Conservation (phyloP, 805 yeast genomes). For the Wickerhamiella parazyma region DNA sequence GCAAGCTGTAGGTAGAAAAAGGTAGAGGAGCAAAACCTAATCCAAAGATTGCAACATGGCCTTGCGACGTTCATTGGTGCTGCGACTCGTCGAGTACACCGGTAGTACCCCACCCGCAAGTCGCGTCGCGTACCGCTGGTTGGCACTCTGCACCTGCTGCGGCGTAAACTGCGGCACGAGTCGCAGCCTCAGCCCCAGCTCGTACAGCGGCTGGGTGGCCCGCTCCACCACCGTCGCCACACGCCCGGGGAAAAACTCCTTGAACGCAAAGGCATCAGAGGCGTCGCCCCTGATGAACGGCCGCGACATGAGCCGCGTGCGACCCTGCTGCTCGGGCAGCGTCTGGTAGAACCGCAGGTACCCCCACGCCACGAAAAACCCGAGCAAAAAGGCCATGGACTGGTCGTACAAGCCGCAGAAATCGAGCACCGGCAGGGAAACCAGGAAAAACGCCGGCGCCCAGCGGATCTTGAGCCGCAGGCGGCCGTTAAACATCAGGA, state of each 20-base stretch:
- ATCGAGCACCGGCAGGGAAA: slow-evolving; percentile 20
- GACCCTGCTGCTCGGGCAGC: slow-evolving; percentile 28
- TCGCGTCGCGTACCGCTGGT: slow-evolving; percentile 18
- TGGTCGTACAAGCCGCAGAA: slow-evolving; percentile 18
- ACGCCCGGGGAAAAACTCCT: slow-evolving; percentile 68
- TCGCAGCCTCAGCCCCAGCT: neutral
- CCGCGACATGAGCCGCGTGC: slow-evolving; percentile 12
- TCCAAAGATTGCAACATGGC: slow-evolving; percentile 15
- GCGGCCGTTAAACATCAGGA: slow-evolving; percentile 35
- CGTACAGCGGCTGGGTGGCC: slow-evolving; percentile 25
- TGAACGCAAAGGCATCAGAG: slow-evolving; percentile 72
- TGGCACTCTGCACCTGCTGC: slow-evolving; percentile 18
- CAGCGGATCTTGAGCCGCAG: slow-evolving; percentile 32
- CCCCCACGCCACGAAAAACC: slow-evolving; percentile 55
- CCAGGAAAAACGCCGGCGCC: slow-evolving; percentile 29
- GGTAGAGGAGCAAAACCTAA: neutral
- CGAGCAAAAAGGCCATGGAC: slow-evolving; percentile 23
- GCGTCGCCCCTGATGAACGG: slow-evolving; percentile 60
- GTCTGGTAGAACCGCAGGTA: slow-evolving; percentile 69
- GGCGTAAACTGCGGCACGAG: slow-evolving; percentile 11
- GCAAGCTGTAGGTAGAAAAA: no score
- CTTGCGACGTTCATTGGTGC: slow-evolving; percentile 18
- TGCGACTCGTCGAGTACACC: slow-evolving; percentile 9
- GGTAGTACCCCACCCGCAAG: slow-evolving; percentile 18
- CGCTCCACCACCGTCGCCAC: slow-evolving; percentile 35